Base-by-base conservation (phyloP, 2,329 filamentous ascomycete species). In the Cytospora chrysosperma region DNA sequence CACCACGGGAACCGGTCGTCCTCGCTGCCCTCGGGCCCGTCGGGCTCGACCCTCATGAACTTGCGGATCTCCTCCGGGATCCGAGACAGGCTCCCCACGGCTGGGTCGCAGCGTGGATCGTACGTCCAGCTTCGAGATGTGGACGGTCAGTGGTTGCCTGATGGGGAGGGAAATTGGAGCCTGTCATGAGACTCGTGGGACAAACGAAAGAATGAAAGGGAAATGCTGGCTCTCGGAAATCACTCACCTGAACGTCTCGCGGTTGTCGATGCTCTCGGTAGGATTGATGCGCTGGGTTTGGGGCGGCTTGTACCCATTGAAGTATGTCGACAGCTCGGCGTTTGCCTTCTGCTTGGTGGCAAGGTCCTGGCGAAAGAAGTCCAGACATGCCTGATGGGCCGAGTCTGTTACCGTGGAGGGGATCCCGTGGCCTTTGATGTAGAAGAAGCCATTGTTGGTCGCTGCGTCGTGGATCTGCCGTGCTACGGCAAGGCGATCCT, bases 371-470 rank as follows among this genome's bases (percentile, higher is more conserved):
- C 72, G 75, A 72, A 85, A 85, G 69, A 85, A 85, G 3, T 73
- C 69, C 4, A 78, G 67, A 34, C 74, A 75, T 10, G 73, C 75
- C 5, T 68, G 58, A 28, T 76, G 73, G 0, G 74, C 76, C 1
- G 69, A 63, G 5, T 72, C 63, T 3, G 70, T 73, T 15, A 72
- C 59, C 28, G 71, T 68, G 1, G 73, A 49, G 0, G 76, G 63
- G 27, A 84, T 78, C 4, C 81, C 79, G 63, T 84, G 82, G 62
- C 82, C 81, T 64, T 74, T 75, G 64, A 85, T 75, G 72, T 85
- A 85, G 72, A 85, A 85, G 73, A 85, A 85, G 3, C 82, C 83
- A 0, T 75, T 83, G 43, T 77, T 81, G 17, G 79, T 77, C 3
- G 82, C 79, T 0, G 83, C 83, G 0, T 73, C 67, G 70, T 64